phyloP scores from a whole-genome alignment of 2,329 filamentous ascomycete species.

The Talaromyces sp. region DNA sequence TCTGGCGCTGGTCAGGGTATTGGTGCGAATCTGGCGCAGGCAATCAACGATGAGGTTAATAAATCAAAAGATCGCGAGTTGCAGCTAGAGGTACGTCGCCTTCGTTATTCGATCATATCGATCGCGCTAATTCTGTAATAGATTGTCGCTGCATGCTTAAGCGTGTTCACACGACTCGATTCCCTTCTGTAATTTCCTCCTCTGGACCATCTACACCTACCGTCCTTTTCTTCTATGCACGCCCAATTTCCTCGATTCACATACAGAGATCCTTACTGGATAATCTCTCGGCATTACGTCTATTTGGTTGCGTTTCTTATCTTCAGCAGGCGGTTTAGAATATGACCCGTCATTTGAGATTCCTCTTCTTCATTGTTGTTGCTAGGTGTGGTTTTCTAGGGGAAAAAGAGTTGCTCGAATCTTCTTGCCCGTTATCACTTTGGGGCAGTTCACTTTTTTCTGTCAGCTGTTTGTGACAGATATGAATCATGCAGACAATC shows the following conservation, averaged over 20 bases:
- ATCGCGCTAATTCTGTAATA: slow-evolving; percentile 28
- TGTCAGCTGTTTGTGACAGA: not conserved
- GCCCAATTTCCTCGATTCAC: slow-evolving; percentile 7
- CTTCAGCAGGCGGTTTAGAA: slow-evolving; percentile 19
- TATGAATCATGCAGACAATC: not conserved
- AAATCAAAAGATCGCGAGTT: slow-evolving; percentile 88
- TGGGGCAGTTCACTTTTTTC: not conserved
- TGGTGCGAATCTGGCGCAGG: slow-evolving; percentile 84
- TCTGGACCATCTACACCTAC: slow-evolving; percentile 3
- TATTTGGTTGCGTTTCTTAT: slow-evolving; percentile 8
- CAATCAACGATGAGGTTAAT: slow-evolving; percentile 81
- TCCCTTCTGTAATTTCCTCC: slow-evolving; percentile 66
- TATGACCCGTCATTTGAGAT: slow-evolving; percentile 10
- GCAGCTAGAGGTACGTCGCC: slow-evolving; percentile 75
- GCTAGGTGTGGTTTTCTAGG: slow-evolving; percentile 9
- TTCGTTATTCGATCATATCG: slow-evolving; percentile 17
- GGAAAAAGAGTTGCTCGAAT: not conserved
- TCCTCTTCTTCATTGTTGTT: slow-evolving; percentile 12
- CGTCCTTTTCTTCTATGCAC: slow-evolving; percentile 14
- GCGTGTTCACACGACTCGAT: slow-evolving; percentile 95
- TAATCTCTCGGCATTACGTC: slow-evolving; percentile 8
- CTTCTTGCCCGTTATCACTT: not conserved
- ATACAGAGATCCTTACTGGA: slow-evolving; percentile 1
- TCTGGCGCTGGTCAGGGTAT: slow-evolving; percentile 72
- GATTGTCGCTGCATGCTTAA: slow-evolving; percentile 90